Evolutionary conservation across 2,329 filamentous ascomycete genomes (phyloP), one percentile per base, ranked within the genome.

Genomic region (Monilinia fructicola): DNA sequence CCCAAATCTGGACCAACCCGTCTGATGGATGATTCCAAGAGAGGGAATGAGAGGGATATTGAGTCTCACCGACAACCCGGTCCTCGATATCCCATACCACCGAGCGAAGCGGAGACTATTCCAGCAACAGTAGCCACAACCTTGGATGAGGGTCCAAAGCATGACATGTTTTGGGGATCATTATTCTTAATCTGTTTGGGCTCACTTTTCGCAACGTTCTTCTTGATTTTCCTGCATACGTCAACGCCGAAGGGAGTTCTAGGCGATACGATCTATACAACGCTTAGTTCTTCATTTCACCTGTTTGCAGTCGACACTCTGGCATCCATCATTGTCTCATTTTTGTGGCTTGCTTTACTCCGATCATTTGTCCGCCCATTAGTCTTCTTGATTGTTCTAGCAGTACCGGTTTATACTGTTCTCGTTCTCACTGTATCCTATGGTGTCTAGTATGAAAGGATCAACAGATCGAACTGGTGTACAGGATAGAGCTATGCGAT

Each of bases 261-360:
- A 66, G 94, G 93, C 18, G 95, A 99, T 77, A 97, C 94, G 1
- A 92, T 99, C 67, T 99, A 99, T 78, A 92, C 90, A 18, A 93
- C 92, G 5, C 80, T 99, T 46, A 89, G 91, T 72, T 87, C 88
- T 61, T 97, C 93, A 0, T 95, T 96, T 74, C 89, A 95, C 75
- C 89, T 98, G 71, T 87, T 99, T 53, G 91, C 92, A 2, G 87
- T 95, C 63, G 96, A 98, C 78, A 98, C 95, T 0, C 78, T 98
- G 23, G 89, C 97, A n/a, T 90, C 95, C 0, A 82, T 97, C 50
- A 81, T 96, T 46, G 91, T 98, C 26, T 94, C 94, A 1, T 82
- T 97, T 46, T 78, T 97, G 35, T 99, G 95, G 95, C 85, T 99
- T 69, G 91, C 93, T 1, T 82, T 96, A 1, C 82, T 99, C 58